Evolutionary conservation across 2,329 filamentous ascomycete species (phyloP).

Genomic region (Chalaropsis ovoidea): DNA sequence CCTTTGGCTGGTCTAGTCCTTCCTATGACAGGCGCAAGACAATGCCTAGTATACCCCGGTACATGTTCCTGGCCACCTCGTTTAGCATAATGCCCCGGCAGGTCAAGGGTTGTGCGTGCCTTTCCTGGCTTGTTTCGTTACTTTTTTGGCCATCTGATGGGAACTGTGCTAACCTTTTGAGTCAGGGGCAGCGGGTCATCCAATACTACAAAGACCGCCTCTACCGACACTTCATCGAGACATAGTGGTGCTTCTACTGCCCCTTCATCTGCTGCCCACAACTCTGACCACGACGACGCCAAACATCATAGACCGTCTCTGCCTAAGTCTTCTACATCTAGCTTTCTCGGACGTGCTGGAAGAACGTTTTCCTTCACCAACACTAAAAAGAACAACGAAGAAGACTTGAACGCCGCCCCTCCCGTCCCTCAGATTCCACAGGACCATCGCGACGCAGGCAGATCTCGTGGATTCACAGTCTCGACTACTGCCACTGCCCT

Average conservation of each 20-base stretch:
- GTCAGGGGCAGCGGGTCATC: conserved; percentile 39
- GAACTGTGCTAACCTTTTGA: conserved; percentile 24
- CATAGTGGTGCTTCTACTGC: conserved; percentile 54
- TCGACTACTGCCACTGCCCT: conserved; percentile 29
- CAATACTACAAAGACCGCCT: conserved; percentile 51
- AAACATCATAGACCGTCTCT: conserved; percentile 32
- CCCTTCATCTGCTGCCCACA: conserved; percentile 44
- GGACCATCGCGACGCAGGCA: conserved; percentile 17
- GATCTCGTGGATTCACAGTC: conserved; percentile 22
- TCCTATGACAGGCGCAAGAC: conserved; percentile 10
- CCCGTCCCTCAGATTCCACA: conserved; percentile 30
- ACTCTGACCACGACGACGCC: conserved; percentile 24
- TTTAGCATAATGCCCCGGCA: conserved; percentile 14
- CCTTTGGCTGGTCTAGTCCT: background rate
- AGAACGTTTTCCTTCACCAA: conserved; percentile 52
- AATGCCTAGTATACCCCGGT: conserved; percentile 13
- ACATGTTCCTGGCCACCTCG: conserved; percentile 20
- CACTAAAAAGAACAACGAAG: conserved; percentile 38
- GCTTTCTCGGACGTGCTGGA: conserved; percentile 47
- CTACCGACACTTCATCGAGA: conserved; percentile 51
- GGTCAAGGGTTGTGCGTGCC: conserved; percentile 14
- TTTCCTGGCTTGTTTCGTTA: conserved; percentile 18
- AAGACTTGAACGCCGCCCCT: conserved; percentile 29
- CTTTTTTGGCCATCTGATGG: conserved; percentile 13
- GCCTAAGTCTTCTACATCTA: conserved; percentile 40